These are phyloP conservation scores for Pseudocercospora fuligena DNA, from an alignment of 2,329 filamentous ascomycete genomes.

Conservation along the genomic window DNA sequence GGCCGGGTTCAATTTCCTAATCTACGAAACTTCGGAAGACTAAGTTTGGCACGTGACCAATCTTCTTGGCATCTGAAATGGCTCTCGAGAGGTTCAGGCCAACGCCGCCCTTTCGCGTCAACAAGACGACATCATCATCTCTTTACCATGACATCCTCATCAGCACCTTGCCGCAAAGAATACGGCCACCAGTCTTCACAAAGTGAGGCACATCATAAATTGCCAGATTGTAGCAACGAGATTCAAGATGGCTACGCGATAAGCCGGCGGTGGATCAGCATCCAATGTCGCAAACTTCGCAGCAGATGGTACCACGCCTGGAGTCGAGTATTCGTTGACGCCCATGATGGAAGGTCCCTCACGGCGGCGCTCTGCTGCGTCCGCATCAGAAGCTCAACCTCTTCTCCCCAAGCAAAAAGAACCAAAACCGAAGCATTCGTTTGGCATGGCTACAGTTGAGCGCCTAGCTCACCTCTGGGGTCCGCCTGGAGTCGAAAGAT, in stretches of 20 bases:
- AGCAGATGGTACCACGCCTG: slow-evolving; percentile 12
- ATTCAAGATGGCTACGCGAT: neutral
- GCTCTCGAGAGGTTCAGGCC: too few relatives aligned
- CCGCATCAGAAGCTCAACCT: neutral
- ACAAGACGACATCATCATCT: too few relatives aligned
- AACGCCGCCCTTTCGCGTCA: too few relatives aligned
- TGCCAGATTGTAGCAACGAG: neutral
- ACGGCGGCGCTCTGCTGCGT: neutral
- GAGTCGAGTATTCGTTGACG: neutral
- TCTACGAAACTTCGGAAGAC: too few relatives aligned
- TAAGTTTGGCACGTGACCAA: too few relatives aligned
- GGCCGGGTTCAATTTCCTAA: too few relatives aligned
- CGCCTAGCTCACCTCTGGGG: slow-evolving; percentile 21
- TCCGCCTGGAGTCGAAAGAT: slow-evolving; percentile 21
- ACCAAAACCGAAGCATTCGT: neutral
- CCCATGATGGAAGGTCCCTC: slow-evolving; percentile 14
- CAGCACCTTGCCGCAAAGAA: too few relatives aligned
- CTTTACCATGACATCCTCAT: too few relatives aligned
- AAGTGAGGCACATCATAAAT: neutral
- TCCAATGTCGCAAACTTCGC: slow-evolving; percentile 18
- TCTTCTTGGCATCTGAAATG: too few relatives aligned
- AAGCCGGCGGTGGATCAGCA: neutral
- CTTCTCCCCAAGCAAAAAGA: slow-evolving; percentile 9
- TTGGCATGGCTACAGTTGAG: neutral
- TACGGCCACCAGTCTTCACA: too few relatives aligned